phyloP scores from a whole-genome alignment of 1,284 basidiomycete genomes.

The Phellinidium pouzarii region DNA sequence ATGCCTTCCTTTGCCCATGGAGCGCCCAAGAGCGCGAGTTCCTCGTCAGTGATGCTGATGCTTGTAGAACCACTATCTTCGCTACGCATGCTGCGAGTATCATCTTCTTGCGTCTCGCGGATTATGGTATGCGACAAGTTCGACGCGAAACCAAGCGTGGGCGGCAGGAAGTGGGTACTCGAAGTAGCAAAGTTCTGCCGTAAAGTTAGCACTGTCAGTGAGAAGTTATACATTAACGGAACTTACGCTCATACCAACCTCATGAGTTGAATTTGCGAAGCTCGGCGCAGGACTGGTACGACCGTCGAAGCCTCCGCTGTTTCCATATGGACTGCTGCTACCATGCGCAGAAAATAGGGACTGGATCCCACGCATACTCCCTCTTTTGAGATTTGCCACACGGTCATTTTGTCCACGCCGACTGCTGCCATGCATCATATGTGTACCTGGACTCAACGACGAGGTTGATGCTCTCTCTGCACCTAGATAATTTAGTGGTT shows the following conservation, averaged over 20 bases:
- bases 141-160: conserved; percentile 89
- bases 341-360: conserved; percentile 61
- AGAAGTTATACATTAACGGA: conserved; percentile 3
- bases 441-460: conserved; percentile 43
- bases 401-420: conserved; percentile 61
- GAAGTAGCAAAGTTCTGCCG: conserved; percentile 32
- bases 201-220: conserved; percentile 7
- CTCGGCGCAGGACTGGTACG: conserved; percentile 85
- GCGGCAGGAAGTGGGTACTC: conserved; percentile 52
- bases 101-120: conserved; percentile 88
- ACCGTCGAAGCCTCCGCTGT: conserved; percentile 76
- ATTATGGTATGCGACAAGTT: conserved; percentile 96
- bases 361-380: conserved; percentile 82
- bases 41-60: conserved; percentile 87
- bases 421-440: conserved; percentile 59
- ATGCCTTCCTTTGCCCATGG: conserved; percentile 99
- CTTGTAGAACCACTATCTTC: conserved; percentile 54
- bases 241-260: conserved; percentile 39
- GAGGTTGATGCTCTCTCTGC: conserved; percentile 44
- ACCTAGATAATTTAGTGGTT: conserved; percentile 51
- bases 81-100: conserved; percentile 65
- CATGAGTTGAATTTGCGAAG: conserved; percentile 78
- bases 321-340: conserved; percentile 67
- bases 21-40: conserved; percentile 87
- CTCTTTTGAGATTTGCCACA: conserved; percentile 75